A percentile compares a stretch with the other conserved stretches of the same genome.
Evolutionary conservation across 352 stramenopile genomes (phyloP).

Genomic region (Phytophthora pinifolia): DNA sequence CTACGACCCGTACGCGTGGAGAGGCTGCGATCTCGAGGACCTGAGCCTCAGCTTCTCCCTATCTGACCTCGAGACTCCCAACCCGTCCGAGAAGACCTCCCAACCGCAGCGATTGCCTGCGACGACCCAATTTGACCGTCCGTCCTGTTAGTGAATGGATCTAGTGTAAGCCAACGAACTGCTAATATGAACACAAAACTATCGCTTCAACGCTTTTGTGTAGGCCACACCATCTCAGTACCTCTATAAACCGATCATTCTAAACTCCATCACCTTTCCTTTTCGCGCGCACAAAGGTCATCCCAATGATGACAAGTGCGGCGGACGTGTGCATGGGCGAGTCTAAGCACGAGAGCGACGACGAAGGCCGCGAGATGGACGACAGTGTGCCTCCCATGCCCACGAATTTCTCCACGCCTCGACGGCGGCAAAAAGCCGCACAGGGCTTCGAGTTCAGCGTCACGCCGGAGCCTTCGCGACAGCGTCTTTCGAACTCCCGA

Average conservation of each 20-base stretch:
- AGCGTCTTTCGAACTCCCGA: conserved; percentile 33
- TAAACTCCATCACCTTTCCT: conserved; percentile 9
- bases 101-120: conserved; percentile 18
- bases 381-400: conserved; percentile 11
- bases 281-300: conserved; percentile 17
- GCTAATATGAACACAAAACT: conserved; percentile 19
- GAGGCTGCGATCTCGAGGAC: conserved; percentile 35
- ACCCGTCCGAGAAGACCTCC: conserved; percentile 15
- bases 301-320: conserved; percentile 18
- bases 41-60: conserved; percentile 45
- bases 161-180: conserved; percentile 13
- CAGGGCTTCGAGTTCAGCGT: conserved; percentile 59
- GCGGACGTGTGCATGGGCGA: conserved; percentile 37
- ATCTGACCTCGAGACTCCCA: conserved; percentile 26
- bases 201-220: conserved; percentile 3
- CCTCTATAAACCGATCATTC: conserved; percentile 1
- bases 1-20: conserved; percentile 51
- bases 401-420: conserved; percentile 27
- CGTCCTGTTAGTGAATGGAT: not conserved
- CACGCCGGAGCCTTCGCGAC: conserved; percentile 45
- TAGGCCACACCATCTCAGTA: conserved; percentile 8
- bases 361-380: conserved; percentile 14
- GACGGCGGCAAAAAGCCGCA: conserved; percentile 30
- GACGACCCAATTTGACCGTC: conserved; percentile 21
- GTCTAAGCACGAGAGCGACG: conserved; percentile 23